phyloP scores from a whole-genome alignment of 1,284 basidiomycete genomes.

The Apiotrichum brassicae region DNA sequence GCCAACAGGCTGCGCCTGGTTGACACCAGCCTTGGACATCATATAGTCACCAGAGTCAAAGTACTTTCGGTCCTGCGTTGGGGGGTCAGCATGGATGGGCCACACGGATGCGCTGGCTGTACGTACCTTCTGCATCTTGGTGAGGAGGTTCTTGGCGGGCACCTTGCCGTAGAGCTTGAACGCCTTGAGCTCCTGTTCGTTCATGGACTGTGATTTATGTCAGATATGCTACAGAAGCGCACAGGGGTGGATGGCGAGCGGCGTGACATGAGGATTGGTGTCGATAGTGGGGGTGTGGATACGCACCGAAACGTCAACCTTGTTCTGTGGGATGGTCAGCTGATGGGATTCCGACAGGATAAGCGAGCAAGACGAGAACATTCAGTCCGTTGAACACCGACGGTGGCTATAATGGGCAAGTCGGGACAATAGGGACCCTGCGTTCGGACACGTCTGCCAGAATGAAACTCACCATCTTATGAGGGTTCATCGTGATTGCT shows the following conservation, averaged over 20 bases:
- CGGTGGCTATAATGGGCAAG: neutral
- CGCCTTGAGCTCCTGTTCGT: constrained; percentile 86
- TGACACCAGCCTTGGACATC: constrained; percentile 84
- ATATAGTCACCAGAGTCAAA: constrained; percentile 98
- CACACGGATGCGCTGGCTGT: neutral
- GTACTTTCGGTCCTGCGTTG: constrained; percentile 81
- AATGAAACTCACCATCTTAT: constrained; percentile 37
- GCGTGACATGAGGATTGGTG: neutral
- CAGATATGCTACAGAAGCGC: no score
- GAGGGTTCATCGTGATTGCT: constrained; percentile 45
- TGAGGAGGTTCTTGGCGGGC: constrained; percentile 83
- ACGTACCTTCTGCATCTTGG: constrained; percentile 85
- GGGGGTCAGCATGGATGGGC: no score
- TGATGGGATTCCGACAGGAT: neutral
- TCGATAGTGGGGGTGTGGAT: neutral
- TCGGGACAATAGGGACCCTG: neutral
- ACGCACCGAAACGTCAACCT: constrained; percentile 45
- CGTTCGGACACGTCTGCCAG: neutral
- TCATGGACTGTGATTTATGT: constrained; percentile 59
- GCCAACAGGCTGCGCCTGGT: constrained; percentile 78
- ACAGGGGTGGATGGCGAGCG: neutral
- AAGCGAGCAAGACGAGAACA: neutral
- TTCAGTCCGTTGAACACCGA: neutral
- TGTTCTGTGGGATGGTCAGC: constrained; percentile 37
- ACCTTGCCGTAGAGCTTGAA: constrained; percentile 93